A percentile compares a stretch with the other conserved stretches of the same genome.
phyloP scores from a whole-genome alignment of 768 basidiomycete species.

The Cystobasidium onofrii region DNA sequence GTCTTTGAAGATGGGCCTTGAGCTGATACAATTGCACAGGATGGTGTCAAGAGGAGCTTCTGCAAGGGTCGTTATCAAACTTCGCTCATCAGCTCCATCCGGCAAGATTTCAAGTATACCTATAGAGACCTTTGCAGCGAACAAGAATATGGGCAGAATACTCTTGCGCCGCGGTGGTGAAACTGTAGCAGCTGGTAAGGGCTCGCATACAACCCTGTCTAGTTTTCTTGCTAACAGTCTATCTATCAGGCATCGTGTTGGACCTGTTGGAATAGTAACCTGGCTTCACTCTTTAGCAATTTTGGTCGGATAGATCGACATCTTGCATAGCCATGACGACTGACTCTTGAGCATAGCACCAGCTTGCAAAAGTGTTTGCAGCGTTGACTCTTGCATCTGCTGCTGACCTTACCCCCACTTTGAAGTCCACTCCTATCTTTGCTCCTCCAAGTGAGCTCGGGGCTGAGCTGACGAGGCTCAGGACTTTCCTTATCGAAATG shows the following conservation, averaged over 20 bases:
- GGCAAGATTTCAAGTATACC: constrained; percentile 59
- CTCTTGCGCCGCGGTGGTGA: constrained; percentile 80
- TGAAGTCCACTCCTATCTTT: too few species aligned
- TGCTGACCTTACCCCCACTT: neutral
- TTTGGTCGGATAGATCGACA: neutral
- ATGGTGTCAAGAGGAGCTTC: constrained; percentile 76
- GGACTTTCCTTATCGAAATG: neutral
- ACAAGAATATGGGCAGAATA: constrained; percentile 94
- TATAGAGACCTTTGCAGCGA: constrained; percentile 71
- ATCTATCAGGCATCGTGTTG: constrained; percentile 12
- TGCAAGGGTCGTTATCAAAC: constrained; percentile 72
- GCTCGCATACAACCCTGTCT: neutral
- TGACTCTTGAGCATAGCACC: neutral
- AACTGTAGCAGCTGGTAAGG: constrained; percentile 74
- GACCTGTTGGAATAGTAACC: neutral
- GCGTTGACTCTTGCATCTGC: neutral
- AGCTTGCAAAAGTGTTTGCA: neutral
- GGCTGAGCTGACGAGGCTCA: too few species aligned
- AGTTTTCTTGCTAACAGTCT: neutral
- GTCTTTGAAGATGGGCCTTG: neutral
- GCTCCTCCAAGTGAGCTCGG: too few species aligned
- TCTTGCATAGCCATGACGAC: neutral
- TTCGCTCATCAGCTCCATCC: constrained; percentile 52
- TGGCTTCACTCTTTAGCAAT: neutral
- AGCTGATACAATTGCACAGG: constrained; percentile 47